Evolutionary conservation across 371 early-diverging fungal genomes (phyloP).

Genomic region (Chytridiales sp.): DNA sequence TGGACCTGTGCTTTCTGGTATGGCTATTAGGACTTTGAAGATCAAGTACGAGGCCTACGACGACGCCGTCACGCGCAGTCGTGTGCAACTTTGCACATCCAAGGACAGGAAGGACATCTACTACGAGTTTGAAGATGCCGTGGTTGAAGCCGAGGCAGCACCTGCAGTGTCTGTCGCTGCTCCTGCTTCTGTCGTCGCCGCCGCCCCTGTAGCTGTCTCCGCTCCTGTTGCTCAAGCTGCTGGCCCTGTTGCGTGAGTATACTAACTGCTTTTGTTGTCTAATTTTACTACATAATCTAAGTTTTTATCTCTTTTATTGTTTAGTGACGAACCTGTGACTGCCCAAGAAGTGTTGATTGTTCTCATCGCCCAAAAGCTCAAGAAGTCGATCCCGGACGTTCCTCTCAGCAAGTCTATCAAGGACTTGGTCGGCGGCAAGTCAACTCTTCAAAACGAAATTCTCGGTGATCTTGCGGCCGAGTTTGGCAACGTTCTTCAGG

Average conservation of each 20-base stretch:
- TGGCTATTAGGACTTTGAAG: slow-evolving; percentile 94
- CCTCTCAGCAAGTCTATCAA: slow-evolving; percentile 79
- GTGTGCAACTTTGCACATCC: slow-evolving; percentile 81
- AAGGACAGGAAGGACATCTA: slow-evolving; percentile 91
- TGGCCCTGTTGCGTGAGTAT: slow-evolving; percentile 33
- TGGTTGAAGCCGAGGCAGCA: slow-evolving; percentile 50
- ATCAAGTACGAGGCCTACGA: slow-evolving; percentile 95
- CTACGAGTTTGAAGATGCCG: slow-evolving; percentile 80
- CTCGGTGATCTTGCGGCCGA: slow-evolving; percentile 94
- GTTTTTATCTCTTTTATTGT: slow-evolving; percentile 3
- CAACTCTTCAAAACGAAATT: slow-evolving; percentile 95
- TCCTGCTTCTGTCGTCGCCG: slow-evolving; percentile 56
- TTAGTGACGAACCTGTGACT: slow-evolving; percentile 73
- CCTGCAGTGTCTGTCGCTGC: slow-evolving; percentile 57
- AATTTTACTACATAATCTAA: too few species aligned
- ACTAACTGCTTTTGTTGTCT: not conserved
- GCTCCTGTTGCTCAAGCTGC: slow-evolving; percentile 50
- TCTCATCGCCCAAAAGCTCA: slow-evolving; percentile 89
- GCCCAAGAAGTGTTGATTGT: slow-evolving; percentile 76
- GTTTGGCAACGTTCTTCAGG: slow-evolving; percentile 81
- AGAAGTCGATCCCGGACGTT: slow-evolving; percentile 76
- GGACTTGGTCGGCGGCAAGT: slow-evolving; percentile 93
- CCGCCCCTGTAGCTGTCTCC: slow-evolving; percentile 53
- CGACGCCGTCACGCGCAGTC: slow-evolving; percentile 85
- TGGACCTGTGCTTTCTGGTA: slow-evolving; percentile 82